Percentiles rank a stretch among this genome's conserved stretches.
These are phyloP conservation scores for Medicago truncatula DNA, from an alignment of 306 rosid genomes.

Conservation along the genomic window MtrunA17r5.0-ANR NC_053049.1:44231001-44231500, in stretches of 20 bases:
- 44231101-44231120: too few species aligned
- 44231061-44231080: neutral
- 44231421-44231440: neutral
- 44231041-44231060: neutral
- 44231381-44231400: conserved; percentile 41
- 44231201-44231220: conserved; percentile 8
- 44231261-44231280: conserved; percentile 6
- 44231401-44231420: conserved; percentile 47
- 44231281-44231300: conserved; percentile 20
- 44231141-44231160: neutral
- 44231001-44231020: neutral
- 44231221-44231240: neutral
- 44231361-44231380: conserved; percentile 25
- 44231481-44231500: neutral
- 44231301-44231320: conserved; percentile 13
- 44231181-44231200: neutral
- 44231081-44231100: too few species aligned
- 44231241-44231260: conserved; percentile 13
- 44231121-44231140: neutral
- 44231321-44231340: conserved; percentile 23
- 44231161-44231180: neutral
- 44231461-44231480: neutral
- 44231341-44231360: conserved; percentile 24
- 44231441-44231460: conserved; percentile 2
- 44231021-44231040: neutral